A percentile compares a stretch with the other conserved stretches of the same genome.
These are phyloP conservation scores for Ceriops tagal DNA, from an alignment of 345 rosid species.

Conservation along the genomic window DNA sequence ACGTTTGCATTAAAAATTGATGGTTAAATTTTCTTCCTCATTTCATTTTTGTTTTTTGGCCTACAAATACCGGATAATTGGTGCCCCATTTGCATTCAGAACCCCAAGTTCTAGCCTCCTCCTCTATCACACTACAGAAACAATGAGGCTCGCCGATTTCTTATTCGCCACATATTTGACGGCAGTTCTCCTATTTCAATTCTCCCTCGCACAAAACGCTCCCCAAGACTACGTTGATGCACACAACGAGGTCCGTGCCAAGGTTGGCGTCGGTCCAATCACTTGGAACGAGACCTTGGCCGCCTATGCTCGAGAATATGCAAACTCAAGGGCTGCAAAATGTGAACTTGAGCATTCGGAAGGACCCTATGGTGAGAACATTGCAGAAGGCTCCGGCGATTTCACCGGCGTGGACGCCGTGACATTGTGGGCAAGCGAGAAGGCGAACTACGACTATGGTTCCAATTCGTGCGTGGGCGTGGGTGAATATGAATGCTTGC, in stretches of 20 bases:
- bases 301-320: constrained; percentile 18
- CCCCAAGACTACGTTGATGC: constrained; percentile 19
- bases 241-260: constrained; percentile 18
- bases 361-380: constrained; percentile 32
- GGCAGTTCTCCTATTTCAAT: neutral
- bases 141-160: neutral
- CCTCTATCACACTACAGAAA: no score
- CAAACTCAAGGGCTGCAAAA: neutral
- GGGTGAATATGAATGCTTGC: constrained; percentile 20
- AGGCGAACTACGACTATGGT: constrained; percentile 10
- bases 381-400: constrained; percentile 22
- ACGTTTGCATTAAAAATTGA: no score
- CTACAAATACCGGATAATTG: no score
- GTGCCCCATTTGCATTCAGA: neutral
- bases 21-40: no score
- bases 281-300: constrained; percentile 23
- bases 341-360: constrained; percentile 26
- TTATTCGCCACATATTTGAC: neutral
- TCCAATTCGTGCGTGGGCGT: constrained; percentile 17
- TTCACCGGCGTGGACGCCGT: constrained; percentile 17
- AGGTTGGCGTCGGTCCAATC: constrained; percentile 18
- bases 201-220: constrained; percentile 1
- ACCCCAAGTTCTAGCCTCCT: neutral
- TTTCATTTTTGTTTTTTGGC: no score
- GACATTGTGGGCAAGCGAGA: constrained; percentile 18